A percentile compares a stretch with the other conserved stretches of the same genome.
phyloP scores from a whole-genome alignment of 108 stramenopile species.

The Stephanodiscus minutulus region DNA sequence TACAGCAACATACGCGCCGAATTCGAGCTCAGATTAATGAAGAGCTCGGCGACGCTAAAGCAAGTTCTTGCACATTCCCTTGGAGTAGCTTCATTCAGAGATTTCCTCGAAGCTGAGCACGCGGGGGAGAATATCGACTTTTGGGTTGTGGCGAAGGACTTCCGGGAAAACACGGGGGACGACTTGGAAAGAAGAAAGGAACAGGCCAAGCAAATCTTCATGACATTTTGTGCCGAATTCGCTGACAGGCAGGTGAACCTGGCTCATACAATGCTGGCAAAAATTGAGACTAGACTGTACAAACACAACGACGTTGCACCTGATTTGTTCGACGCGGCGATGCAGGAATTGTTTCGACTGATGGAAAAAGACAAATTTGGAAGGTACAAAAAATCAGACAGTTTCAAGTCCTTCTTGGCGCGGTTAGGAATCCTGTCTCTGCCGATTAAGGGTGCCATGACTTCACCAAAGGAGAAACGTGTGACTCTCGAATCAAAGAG shows the following conservation, averaged over 20 bases:
- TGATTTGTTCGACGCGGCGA: constrained; percentile 42
- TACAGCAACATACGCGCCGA: constrained; percentile 37
- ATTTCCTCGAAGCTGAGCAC: constrained; percentile 44
- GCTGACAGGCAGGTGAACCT: constrained; percentile 50
- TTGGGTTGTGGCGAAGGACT: constrained; percentile 42
- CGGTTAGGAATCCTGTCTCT: constrained; percentile 22
- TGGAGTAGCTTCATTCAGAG: constrained; percentile 37
- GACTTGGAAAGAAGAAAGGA: constrained; percentile 13
- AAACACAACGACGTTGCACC: constrained; percentile 8
- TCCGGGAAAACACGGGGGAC: constrained; percentile 11
- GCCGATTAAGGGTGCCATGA: neutral
- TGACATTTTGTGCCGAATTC: constrained; percentile 31
- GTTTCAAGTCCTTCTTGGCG: constrained; percentile 34
- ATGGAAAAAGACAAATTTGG: constrained; percentile 54
- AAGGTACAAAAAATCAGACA: constrained; percentile 48
- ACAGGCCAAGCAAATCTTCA: constrained; percentile 33
- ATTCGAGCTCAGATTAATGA: constrained; percentile 48
- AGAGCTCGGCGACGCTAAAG: constrained; percentile 39
- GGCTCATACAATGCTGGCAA: constrained; percentile 30
- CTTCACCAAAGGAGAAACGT: neutral
- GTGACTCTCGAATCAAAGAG: neutral
- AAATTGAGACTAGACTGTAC: constrained; percentile 20
- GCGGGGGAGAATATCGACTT: constrained; percentile 61
- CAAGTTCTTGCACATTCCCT: constrained; percentile 45
- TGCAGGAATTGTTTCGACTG: constrained; percentile 42